Base-by-base conservation (phyloP, 1,284 basidiomycete species). In the Naganishia albida region DNA sequence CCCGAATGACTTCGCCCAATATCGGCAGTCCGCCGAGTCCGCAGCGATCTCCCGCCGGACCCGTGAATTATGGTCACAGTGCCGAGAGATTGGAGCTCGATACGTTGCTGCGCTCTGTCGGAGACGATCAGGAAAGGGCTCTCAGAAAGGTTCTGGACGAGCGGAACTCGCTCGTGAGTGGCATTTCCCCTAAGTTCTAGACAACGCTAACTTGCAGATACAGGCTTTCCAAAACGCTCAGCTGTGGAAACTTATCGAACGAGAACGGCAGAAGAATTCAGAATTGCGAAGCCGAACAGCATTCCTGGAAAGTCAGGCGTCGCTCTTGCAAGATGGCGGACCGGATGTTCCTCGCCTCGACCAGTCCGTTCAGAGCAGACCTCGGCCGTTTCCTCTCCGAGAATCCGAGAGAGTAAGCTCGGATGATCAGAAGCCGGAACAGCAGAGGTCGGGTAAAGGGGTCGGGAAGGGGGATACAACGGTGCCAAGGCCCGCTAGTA, bases 231-330 rank as follows among this genome's bases (percentile, higher is more conserved):
- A 94, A 80, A 94, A 94, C 76, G 81, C 87, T 7, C 90, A 93
- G 78, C 84, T 93, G 34, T 93, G 91, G 91, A 93, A 92, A 77
- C 83, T 93, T 67, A 88, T 94, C 75, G 91, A 93, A 82, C 91
- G 76, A 89, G 92, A 66, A 71, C 75, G 28, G 64, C 71, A 3
- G 75, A 78, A 68, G 72, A 72, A 55, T 70, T 74, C 4, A 67
- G 70, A 46, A 67, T 18, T 60, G 46, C 57, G 48, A 18, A 39
- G 48, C 23, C 57, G 48, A n/a, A 23, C 38, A 10, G 30, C 51
- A 15, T 38, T n/a, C n/a, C 20, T 48, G 16, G 51, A 53, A 23
- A 53, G 30, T 4, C 51, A 39, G 10, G 23, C 30, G 3, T 34
- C 51, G 16, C 34, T 60, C 25, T 20, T 7, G 13, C 56, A 42